A percentile compares a stretch with the other conserved stretches of the same genome.
phyloP scores from a whole-genome alignment of 2,329 filamentous ascomycete species.

The Leptographium flavum region DNA sequence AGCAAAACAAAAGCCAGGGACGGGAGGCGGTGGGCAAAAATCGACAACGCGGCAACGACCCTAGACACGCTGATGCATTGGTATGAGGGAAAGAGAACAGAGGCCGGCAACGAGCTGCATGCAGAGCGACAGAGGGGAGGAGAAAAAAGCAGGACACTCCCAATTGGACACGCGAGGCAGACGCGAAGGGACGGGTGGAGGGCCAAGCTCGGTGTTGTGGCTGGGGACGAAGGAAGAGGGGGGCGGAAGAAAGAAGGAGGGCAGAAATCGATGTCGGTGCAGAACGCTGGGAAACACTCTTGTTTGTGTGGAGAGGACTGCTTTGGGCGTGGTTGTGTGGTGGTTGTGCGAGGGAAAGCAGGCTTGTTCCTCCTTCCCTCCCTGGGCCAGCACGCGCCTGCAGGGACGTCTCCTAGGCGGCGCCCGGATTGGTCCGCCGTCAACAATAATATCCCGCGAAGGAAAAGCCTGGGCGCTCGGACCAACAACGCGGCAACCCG shows the following conservation, averaged over 20 bases:
- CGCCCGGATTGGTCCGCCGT: slow-evolving; percentile 12
- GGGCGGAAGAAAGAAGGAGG: background rate
- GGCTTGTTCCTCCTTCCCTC: background rate
- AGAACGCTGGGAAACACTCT: background rate
- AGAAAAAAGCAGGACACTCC: background rate
- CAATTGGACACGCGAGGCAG: background rate
- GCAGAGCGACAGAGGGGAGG: background rate
- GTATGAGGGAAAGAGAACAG: no score
- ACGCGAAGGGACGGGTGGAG: no score
- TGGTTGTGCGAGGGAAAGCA: slow-evolving; percentile 2
- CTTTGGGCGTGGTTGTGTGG: background rate
- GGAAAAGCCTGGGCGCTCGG: slow-evolving; percentile 12
- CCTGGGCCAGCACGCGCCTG: background rate
- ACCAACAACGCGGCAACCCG: slow-evolving; percentile 10
- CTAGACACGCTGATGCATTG: slow-evolving; percentile 6
- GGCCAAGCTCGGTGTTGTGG: no score
- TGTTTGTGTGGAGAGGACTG: background rate
- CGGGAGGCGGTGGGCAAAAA: background rate
- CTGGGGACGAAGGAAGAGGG: background rate
- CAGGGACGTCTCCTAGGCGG: slow-evolving; percentile 8
- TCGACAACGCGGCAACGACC: background rate
- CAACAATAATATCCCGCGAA: slow-evolving; percentile 12
- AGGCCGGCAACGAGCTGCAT: background rate
- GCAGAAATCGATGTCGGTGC: background rate
- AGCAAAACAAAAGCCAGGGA: background rate